Percentiles rank a stretch among this genome's conserved stretches.
phyloP scores from a whole-genome alignment of 2,329 filamentous ascomycete genomes.

The Colletotrichum truncatum region DNA sequence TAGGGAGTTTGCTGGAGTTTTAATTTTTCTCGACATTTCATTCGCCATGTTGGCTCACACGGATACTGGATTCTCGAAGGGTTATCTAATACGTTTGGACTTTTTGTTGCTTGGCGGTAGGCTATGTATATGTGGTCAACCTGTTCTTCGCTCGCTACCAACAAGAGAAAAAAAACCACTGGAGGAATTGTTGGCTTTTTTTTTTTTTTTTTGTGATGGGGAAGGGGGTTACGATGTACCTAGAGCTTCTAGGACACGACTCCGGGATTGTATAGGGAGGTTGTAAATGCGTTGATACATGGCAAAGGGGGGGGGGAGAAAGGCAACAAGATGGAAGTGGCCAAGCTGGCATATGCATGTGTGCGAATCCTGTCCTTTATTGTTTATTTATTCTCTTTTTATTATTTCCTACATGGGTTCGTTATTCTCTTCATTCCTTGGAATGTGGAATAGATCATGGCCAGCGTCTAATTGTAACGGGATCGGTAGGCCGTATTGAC shows the following conservation, averaged over 20 bases:
- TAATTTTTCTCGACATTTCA: neutral
- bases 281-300: neutral
- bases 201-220: neutral
- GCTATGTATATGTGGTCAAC: neutral
- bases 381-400: neutral
- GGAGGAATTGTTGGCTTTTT: neutral
- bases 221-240: neutral
- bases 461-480: slow-evolving; percentile 16
- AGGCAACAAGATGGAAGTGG: neutral
- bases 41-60: neutral
- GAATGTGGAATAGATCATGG: slow-evolving; percentile 17
- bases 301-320: neutral
- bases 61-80: slow-evolving; percentile 1
- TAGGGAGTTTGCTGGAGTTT: slow-evolving; percentile 27
- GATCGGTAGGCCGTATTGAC: neutral
- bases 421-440: too few species aligned
- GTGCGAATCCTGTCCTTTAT: neutral
- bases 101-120: neutral
- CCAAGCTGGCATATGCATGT: neutral
- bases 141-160: neutral
- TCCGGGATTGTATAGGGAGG: neutral
- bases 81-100: slow-evolving; percentile 17
- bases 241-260: neutral
- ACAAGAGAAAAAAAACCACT: neutral
- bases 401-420: too few species aligned